Evolutionary conservation across 2,329 filamentous ascomycete genomes (phyloP), one percentile per base, ranked within the genome.

Genomic region (Hirsutella rhossiliensis): DNA sequence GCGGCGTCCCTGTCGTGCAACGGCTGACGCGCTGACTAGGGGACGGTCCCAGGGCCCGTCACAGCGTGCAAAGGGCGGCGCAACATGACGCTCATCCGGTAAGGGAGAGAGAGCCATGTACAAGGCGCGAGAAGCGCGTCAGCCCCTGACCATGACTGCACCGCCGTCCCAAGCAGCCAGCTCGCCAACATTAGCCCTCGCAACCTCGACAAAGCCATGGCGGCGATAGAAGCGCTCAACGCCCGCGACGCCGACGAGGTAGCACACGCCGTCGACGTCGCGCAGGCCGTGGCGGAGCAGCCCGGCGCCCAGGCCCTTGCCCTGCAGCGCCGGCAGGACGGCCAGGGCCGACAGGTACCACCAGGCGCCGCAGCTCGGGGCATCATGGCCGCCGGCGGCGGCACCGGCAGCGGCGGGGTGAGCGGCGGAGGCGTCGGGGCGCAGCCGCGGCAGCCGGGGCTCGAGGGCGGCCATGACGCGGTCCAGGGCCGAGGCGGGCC

Each of bases 271-370:
- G 40, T 62, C 62, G 4, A 55, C 56, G 34, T 46, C 43, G 12
- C 44, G 43, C 41, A 66, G 48, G 1, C 56, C 60, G n/a, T 62
- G 47, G 19, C 50, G 44, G 20, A 65, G 42, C 19, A 65, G 52
- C 45, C 56, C 27, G 20, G 47, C 50, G 11, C 62, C 63, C 11
- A 62, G 49, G 1, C 61, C 62, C 5, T 40, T 47, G 18, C 62
- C 58, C 44, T 66, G 62, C 1, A 49, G 42, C 6, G 41, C 42
- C 1, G 63, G 61, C 19, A 53, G 48, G 9, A 65, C 57, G n/a
- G 51, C 57, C 18, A 65, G 46, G 17, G 52, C 59, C 41, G 59
- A 58, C 11, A 66, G 54, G 46, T 66, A 66, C 58, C 57, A 62
- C 13, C 60, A 61, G 8, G 8, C 29, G 29, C 8, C 29, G 29